Base-by-base conservation (phyloP, 768 basidiomycete species). In the Trametes cinnabarina region DNA sequence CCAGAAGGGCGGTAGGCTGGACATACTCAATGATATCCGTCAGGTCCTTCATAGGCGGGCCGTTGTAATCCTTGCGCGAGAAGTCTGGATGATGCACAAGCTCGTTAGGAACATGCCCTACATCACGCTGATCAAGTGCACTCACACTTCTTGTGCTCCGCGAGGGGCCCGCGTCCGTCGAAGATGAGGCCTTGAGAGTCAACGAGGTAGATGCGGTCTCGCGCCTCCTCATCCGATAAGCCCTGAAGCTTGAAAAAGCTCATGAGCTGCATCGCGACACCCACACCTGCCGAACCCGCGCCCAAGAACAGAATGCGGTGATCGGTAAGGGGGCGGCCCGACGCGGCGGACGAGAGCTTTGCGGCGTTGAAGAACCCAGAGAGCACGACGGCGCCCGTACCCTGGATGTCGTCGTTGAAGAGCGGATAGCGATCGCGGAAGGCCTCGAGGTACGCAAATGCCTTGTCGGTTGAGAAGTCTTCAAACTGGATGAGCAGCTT, bases 281-380 rank as follows among this genome's bases (percentile, higher is more conserved):
- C 95, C 51, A 97, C 90, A 61, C 93, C 94, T 2, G 92, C 91
- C 23, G 87, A 90, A 5, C 95, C 95, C 4, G 94, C 92, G 17
- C 95, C 95, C 53, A 92, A 87, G 80, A 98, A 96, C 41, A 96
- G 82, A 66, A 97, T 92, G 37, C 86, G 84, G 67, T 96, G 94
- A 28, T 86, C 82, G 32, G 77, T 75, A 39, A 93, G 75, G 8
- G 88, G 80, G 8, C 74, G 73, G 4, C 86, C 86, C n/a, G 87
- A 87, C 2, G 87, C 88, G 3, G 75, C 81, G 19, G 85, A 84
- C 0, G 90, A 81, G 35, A 93, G 77, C 60, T 83, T 85, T 22
- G 92, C 91, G 37, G 94, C 95, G 65, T 92, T 93, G 66, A 94
- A 70, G 75, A 96, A 88, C 4, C 95, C 95, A 51, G 87, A 87